A percentile compares a stretch with the other conserved stretches of the same genome.
phyloP scores from a whole-genome alignment of 805 yeast genomes.

The Millerozyma miso region DNA sequence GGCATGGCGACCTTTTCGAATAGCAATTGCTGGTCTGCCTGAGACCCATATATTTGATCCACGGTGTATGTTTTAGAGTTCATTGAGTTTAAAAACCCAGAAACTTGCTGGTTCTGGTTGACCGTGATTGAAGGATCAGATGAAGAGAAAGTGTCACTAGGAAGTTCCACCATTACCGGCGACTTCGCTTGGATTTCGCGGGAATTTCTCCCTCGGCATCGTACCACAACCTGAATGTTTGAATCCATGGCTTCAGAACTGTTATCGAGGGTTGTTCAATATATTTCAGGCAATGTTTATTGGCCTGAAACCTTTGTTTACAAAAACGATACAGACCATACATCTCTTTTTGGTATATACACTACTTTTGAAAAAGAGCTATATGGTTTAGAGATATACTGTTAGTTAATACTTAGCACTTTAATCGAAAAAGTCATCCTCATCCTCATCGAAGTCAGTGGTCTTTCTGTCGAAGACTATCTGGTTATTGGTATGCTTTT shows the following conservation, averaged over 20 bases:
- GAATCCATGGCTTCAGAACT: conserved; percentile 17
- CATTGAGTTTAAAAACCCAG: conserved; percentile 33
- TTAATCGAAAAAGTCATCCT: conserved; percentile 31
- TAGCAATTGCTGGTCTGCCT: conserved; percentile 64
- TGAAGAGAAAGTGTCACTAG: conserved; percentile 29
- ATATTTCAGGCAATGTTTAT: background rate
- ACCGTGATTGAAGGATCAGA: conserved; percentile 20
- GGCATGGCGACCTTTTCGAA: conserved; percentile 72
- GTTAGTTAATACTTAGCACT: too few species aligned
- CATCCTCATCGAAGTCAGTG: conserved; percentile 29
- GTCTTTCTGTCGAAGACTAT: conserved; percentile 57
- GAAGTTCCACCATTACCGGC: conserved; percentile 45
- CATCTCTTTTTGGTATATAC: background rate
- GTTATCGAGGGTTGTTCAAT: background rate
- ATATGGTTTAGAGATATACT: too few species aligned
- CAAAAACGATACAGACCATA: background rate
- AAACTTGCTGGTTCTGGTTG: conserved; percentile 9
- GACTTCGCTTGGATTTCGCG: conserved; percentile 42
- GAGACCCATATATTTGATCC: conserved; percentile 81
- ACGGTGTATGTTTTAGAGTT: conserved; percentile 57
- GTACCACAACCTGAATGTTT: conserved; percentile 49
- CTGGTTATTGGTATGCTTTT: conserved; percentile 55
- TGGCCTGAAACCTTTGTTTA: background rate
- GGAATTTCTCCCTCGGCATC: conserved; percentile 49
- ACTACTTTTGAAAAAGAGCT: background rate